Conservation (phyloP, 2,329 filamentous ascomycete genomes). For the Sporothrix curviconia region DNA sequence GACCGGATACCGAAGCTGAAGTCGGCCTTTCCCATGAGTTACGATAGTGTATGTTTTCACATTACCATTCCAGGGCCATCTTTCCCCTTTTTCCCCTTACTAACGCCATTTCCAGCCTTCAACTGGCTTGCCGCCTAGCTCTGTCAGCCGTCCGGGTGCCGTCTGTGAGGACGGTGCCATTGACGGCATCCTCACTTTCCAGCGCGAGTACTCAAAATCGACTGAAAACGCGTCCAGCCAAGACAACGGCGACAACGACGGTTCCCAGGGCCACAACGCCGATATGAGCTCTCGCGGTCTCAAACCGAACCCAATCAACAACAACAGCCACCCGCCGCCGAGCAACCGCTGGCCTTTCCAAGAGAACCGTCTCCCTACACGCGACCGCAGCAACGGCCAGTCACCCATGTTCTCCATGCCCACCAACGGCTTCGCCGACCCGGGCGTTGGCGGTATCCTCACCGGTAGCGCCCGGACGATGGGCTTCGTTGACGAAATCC, state of each 20-base stretch:
- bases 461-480: neutral
- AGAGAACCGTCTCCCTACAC: constrained; percentile 33
- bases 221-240: neutral
- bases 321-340: neutral
- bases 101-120: constrained; percentile 24
- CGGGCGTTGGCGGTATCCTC: constrained; percentile 2
- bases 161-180: constrained; percentile 22
- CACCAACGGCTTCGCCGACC: constrained; percentile 15
- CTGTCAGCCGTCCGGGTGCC: constrained; percentile 11
- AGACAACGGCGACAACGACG: constrained; percentile 7
- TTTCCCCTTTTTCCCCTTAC: constrained; percentile 10
- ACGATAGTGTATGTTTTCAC: constrained; percentile 44
- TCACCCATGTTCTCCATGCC: constrained; percentile 17
- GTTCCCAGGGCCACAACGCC: neutral
- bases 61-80: neutral
- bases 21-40: constrained; percentile 47
- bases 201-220: constrained; percentile 15
- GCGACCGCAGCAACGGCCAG: constrained; percentile 21
- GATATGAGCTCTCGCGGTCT: constrained; percentile 11
- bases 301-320: neutral
- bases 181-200: constrained; percentile 38
- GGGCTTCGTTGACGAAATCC: constrained; percentile 37
- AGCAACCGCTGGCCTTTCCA: constrained; percentile 30
- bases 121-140: neutral
- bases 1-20: constrained; percentile 53